Evolutionary conservation across 2,329 filamentous ascomycete species (phyloP).

Genomic region (Fusarium pininemorale): DNA sequence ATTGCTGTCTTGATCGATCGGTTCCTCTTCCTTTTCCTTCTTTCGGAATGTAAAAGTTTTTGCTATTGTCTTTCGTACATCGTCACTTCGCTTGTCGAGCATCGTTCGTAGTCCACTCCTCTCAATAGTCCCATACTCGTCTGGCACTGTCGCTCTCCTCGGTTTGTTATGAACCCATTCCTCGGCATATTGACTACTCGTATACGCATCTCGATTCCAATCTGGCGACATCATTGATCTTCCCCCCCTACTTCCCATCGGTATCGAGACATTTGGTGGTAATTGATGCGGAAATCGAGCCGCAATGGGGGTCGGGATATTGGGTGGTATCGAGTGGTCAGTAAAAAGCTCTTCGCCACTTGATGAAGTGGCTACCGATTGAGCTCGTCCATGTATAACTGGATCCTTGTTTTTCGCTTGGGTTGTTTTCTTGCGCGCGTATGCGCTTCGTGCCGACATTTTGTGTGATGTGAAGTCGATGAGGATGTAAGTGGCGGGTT

Average conservation of each 20-base stretch:
- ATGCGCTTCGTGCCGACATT: conserved; percentile 68
- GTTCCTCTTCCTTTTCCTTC: conserved; percentile 54
- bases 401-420: conserved; percentile 53
- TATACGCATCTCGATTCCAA: conserved; percentile 28
- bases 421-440: conserved; percentile 67
- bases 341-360: conserved; percentile 53
- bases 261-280: background rate
- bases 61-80: conserved; percentile 61
- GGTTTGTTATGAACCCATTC: conserved; percentile 57
- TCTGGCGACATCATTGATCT: conserved; percentile 29
- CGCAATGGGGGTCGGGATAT: conserved; percentile 52
- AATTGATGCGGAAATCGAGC: conserved; percentile 52
- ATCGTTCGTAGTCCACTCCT: conserved; percentile 62
- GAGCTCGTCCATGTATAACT: conserved; percentile 41
- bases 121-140: conserved; percentile 64
- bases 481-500: background rate
- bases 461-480: background rate
- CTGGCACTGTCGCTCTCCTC: conserved; percentile 53
- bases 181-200: conserved; percentile 46
- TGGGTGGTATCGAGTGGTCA: conserved; percentile 50
- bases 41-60: conserved; percentile 63
- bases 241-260: background rate
- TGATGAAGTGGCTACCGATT: conserved; percentile 49
- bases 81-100: conserved; percentile 66
- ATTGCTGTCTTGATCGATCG: conserved; percentile 19